These are phyloP conservation scores for Pharus latifolius DNA, from an alignment of 176 grass and related monocot genomes.

Conservation along the genomic window DNA sequence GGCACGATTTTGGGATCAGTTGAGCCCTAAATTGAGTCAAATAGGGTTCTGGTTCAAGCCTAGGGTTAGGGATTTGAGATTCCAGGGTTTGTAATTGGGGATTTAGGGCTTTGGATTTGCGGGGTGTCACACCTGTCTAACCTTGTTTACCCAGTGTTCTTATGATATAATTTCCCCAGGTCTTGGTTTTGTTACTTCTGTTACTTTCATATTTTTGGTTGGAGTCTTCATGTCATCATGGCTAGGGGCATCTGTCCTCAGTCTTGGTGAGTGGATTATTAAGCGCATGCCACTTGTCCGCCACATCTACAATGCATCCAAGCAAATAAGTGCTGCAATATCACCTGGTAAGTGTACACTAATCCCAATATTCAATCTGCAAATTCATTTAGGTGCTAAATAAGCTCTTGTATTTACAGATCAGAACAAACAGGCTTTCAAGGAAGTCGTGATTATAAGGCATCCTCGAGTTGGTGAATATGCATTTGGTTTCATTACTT, in stretches of 20 bases:
- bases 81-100: no score
- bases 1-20: no score
- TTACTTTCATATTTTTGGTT: constrained; percentile 84
- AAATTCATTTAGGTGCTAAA: neutral
- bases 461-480: constrained; percentile 95
- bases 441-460: constrained; percentile 97
- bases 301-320: constrained; percentile 99
- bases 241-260: constrained; percentile 85
- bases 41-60: no score
- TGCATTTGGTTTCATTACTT: constrained; percentile 97
- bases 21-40: no score
- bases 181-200: constrained; percentile 90
- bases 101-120: no score
- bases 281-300: constrained; percentile 96
- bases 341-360: constrained; percentile 65
- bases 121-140: no score
- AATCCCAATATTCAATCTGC: neutral
- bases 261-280: constrained; percentile 98
- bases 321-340: constrained; percentile 95
- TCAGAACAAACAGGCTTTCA: constrained; percentile 97
- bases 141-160: no score
- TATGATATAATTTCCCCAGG: constrained; percentile 32
- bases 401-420: constrained; percentile 39
- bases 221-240: constrained; percentile 99
- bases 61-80: no score